Conservation (phyloP, 106 monocot species). For the Dioscorea dumetorum region DNA sequence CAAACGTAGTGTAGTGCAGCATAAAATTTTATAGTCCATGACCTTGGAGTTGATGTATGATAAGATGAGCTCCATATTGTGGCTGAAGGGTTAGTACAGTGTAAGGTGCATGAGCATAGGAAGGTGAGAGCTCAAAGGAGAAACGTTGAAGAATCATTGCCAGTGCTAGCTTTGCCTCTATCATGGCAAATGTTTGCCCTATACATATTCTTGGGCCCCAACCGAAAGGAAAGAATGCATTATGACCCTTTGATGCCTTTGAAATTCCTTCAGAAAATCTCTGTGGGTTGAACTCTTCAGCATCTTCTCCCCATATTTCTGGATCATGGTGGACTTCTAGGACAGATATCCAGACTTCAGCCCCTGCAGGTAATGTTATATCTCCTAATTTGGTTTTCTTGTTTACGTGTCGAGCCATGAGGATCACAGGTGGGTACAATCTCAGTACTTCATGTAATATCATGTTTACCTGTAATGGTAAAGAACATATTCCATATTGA, state of each 20-base stretch:
- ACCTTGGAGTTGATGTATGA: slow-evolving; percentile 8
- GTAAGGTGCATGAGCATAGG: slow-evolving; percentile 50
- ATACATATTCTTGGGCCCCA: slow-evolving; percentile 22
- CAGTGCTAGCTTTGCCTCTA: slow-evolving; percentile 26
- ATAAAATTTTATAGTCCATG: too few species aligned
- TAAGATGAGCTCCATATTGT: slow-evolving; percentile 36
- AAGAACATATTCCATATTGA: background rate
- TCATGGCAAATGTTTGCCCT: slow-evolving; percentile 18
- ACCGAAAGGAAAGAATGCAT: slow-evolving; percentile 26
- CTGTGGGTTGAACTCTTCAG: slow-evolving; percentile 31
- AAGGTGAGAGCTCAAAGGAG: slow-evolving; percentile 33
- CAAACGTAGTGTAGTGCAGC: too few species aligned
- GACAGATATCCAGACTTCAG: slow-evolving; percentile 17
- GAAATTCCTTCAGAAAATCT: slow-evolving; percentile 26
- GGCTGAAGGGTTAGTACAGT: slow-evolving; percentile 35
- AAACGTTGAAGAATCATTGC: slow-evolving; percentile 27
- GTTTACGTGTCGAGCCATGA: background rate
- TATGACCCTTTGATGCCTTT: slow-evolving; percentile 13
- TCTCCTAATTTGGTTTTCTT: slow-evolving; percentile 14
- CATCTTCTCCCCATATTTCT: slow-evolving; percentile 30
- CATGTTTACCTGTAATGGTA: slow-evolving; percentile 38
- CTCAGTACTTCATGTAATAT: slow-evolving; percentile 39
- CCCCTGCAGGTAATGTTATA: slow-evolving; percentile 17
- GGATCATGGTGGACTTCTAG: slow-evolving; percentile 22
- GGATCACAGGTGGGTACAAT: slow-evolving; percentile 37